Evolutionary conservation across 2,329 filamentous ascomycete genomes (phyloP).

Genomic region (Penicillium expansum): DNA sequence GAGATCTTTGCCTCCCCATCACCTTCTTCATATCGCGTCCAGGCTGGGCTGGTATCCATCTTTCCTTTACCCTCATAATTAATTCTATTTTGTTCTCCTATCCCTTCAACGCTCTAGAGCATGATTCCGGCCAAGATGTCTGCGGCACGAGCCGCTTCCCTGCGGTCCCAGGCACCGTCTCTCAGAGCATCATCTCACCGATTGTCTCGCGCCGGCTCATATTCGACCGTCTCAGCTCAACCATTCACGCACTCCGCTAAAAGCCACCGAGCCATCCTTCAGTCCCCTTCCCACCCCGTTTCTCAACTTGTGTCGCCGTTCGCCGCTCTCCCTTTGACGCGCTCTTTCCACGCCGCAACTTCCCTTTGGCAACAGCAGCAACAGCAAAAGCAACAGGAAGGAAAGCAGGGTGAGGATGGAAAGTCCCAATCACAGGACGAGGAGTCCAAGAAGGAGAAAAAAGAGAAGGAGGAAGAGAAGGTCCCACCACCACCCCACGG

Average conservation of each 20-base stretch:
- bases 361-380: conserved; percentile 35
- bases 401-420: conserved; percentile 38
- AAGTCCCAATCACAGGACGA: conserved; percentile 45
- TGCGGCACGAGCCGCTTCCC: conserved; percentile 37
- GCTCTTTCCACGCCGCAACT: conserved; percentile 39
- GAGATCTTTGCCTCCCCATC: conserved; percentile 27
- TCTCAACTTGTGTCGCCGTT: conserved; percentile 36
- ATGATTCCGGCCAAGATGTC: conserved; percentile 43
- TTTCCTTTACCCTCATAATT: conserved; percentile 4
- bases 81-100: neutral
- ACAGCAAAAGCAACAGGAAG: conserved; percentile 34
- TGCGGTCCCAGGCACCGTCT: conserved; percentile 35
- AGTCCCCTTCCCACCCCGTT: conserved; percentile 26
- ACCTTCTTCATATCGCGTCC: conserved; percentile 22
- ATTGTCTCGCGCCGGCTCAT: conserved; percentile 34
- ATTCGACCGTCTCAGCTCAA: conserved; percentile 40
- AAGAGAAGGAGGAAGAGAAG: conserved; percentile 59
- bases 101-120: conserved; percentile 23
- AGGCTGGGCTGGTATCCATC: conserved; percentile 21
- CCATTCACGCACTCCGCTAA: conserved; percentile 19
- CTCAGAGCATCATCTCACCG: conserved; percentile 36
- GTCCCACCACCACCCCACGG: conserved; percentile 92
- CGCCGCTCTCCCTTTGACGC: conserved; percentile 35
- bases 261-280: conserved; percentile 35
- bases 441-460: conserved; percentile 46